Evolutionary conservation across 208 protist species (phyloP).

Genomic region (Angomonas deanei): DNA sequence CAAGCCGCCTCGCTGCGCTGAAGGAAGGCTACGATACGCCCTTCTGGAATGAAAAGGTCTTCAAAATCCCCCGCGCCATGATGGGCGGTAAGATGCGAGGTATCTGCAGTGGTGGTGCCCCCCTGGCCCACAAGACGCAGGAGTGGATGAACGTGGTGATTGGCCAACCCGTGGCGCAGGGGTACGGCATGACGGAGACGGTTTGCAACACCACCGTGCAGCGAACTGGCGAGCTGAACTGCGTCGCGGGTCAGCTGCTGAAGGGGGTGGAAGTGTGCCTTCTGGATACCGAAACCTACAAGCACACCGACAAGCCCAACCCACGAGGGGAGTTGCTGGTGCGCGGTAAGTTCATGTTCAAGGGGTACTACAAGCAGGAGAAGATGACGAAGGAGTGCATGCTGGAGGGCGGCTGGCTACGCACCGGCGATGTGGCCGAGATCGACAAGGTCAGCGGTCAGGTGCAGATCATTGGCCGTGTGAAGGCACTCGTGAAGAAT

Average conservation of each 20-base stretch:
- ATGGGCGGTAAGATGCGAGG: slow-evolving; percentile 59
- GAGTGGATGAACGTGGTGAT: slow-evolving; percentile 83
- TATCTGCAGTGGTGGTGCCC: slow-evolving; percentile 80
- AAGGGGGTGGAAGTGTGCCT: slow-evolving; percentile 83
- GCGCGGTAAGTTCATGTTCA: slow-evolving; percentile 66
- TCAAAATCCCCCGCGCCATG: slow-evolving; percentile 37
- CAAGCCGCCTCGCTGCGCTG: slow-evolving; percentile 52
- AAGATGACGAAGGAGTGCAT: slow-evolving; percentile 68
- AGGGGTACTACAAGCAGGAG: slow-evolving; percentile 86
- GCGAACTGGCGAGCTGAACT: slow-evolving; percentile 53
- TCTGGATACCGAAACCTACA: slow-evolving; percentile 85
- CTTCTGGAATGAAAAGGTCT: slow-evolving; percentile 83
- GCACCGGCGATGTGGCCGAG: slow-evolving; percentile 86
- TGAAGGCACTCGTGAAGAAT: slow-evolving; percentile 89
- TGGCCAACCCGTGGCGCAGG: slow-evolving; percentile 59
- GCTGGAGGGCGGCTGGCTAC: slow-evolving; percentile 72
- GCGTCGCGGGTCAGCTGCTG: slow-evolving; percentile 65
- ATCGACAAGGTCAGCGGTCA: slow-evolving; percentile 34
- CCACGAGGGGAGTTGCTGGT: slow-evolving; percentile 84
- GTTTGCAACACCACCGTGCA: slow-evolving; percentile 66
- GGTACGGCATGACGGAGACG: slow-evolving; percentile 91
- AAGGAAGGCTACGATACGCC: slow-evolving; percentile 71
- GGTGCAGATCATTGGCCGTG: slow-evolving; percentile 70
- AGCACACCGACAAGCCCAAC: slow-evolving; percentile 73
- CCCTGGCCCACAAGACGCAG: slow-evolving; percentile 71